A percentile compares a stretch with the other conserved stretches of the same genome.
Evolutionary conservation across 768 basidiomycete species (phyloP).

Genomic region (Termitomyces eurrhizus): DNA sequence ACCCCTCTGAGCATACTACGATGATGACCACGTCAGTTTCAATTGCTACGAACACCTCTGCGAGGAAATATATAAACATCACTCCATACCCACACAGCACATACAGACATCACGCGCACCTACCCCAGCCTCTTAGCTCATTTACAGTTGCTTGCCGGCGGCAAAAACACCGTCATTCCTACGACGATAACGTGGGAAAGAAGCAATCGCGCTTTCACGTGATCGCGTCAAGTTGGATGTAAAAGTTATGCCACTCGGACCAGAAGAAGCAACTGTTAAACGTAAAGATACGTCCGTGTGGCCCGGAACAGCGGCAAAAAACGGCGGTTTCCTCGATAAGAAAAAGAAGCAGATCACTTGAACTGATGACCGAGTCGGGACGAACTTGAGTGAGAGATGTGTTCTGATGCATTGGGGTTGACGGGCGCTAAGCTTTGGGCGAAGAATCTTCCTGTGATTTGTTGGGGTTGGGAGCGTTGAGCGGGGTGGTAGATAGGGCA

Average conservation of each 20-base stretch:
- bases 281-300: neutral
- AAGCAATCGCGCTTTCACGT: slow-evolving; percentile 3
- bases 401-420: neutral
- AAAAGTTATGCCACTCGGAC: neutral
- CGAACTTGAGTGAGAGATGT: neutral
- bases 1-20: no score
- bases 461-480: neutral
- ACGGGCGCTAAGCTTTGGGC: neutral
- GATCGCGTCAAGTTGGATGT: neutral
- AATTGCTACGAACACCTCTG: no score
- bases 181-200: neutral
- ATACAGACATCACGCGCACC: no score
- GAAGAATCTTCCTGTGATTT: neutral
- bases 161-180: neutral
- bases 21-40: no score
- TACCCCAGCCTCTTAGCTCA: no score
- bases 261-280: neutral
- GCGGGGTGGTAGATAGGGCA: neutral
- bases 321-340: slow-evolving; percentile 9
- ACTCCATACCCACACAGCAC: no score
- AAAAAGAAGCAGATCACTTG: slow-evolving; percentile 9
- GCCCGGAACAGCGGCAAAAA: neutral
- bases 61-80: no score
- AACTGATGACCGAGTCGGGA: slow-evolving; percentile 8
- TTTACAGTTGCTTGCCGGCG: no score